These are phyloP conservation scores for Xylaria sp. DNA, from an alignment of 2,329 filamentous ascomycete genomes.

Conservation along the genomic window DNA sequence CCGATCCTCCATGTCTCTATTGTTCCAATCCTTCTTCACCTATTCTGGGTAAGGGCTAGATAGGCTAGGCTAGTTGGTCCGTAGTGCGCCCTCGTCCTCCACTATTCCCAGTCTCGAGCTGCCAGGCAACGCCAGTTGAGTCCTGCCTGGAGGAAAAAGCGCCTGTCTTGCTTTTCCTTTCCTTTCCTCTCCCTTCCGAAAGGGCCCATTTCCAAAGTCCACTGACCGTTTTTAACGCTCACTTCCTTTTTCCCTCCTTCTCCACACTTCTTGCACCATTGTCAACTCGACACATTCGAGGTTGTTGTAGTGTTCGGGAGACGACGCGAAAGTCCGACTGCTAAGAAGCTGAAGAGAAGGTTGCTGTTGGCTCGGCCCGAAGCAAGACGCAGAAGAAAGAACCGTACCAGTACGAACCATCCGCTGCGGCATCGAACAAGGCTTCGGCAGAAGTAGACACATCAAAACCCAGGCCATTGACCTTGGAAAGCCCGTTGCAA, in stretches of 20 bases:
- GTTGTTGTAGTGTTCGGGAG: constrained; percentile 29
- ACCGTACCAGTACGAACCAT: neutral
- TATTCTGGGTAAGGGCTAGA: constrained; percentile 20
- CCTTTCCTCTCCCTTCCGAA: constrained; percentile 5
- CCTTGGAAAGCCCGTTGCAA: constrained; percentile 17
- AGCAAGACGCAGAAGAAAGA: constrained; percentile 8
- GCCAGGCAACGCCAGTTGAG: constrained; percentile 10
- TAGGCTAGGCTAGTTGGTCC: constrained; percentile 15
- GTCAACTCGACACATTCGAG: constrained; percentile 21
- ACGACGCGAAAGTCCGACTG: constrained; percentile 19
- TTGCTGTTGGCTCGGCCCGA: constrained; percentile 19
- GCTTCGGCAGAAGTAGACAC: constrained; percentile 10
- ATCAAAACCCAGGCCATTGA: constrained; percentile 12
- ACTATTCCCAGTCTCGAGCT: constrained; percentile 18
- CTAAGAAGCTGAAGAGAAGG: constrained; percentile 23
- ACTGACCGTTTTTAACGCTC: constrained; percentile 14
- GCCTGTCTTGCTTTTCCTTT: constrained; percentile 8
- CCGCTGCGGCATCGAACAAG: too few species aligned
- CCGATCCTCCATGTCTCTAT: constrained; percentile 2
- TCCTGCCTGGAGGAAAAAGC: constrained; percentile 15
- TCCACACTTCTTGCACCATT: constrained; percentile 22
- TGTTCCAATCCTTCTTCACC: constrained; percentile 9
- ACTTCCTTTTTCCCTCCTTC: constrained; percentile 13
- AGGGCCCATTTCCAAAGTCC: constrained; percentile 16
- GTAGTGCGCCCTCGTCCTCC: constrained; percentile 18